Conservation (phyloP, 306 rosid genomes). For the Hippophae gyantsensis region DNA sequence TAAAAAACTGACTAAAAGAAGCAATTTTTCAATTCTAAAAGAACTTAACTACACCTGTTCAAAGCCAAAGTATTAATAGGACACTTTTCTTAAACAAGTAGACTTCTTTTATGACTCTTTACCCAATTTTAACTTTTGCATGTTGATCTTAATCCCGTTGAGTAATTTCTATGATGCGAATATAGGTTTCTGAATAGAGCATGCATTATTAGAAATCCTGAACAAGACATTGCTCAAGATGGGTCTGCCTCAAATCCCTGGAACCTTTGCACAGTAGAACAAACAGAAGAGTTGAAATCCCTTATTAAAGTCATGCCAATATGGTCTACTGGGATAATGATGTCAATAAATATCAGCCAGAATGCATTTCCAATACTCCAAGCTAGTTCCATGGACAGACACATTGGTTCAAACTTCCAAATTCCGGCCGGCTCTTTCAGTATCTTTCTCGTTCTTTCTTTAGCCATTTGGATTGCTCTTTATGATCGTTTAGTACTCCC, state of each 20-base stretch:
- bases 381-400: slow-evolving; percentile 57
- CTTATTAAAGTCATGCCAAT: slow-evolving; percentile 51
- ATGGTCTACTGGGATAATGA: slow-evolving; percentile 48
- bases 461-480: slow-evolving; percentile 33
- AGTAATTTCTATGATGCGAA: not conserved
- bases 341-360: slow-evolving; percentile 37
- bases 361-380: slow-evolving; percentile 49
- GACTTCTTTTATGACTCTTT: not conserved
- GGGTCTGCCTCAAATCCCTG: slow-evolving; percentile 48
- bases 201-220: slow-evolving; percentile 36
- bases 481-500: slow-evolving; percentile 49
- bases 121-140: too few species aligned
- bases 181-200: slow-evolving; percentile 56
- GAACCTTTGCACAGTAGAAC: slow-evolving; percentile 56
- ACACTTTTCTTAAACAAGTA: too few species aligned
- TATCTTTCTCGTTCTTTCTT: slow-evolving; percentile 31
- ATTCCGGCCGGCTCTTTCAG: slow-evolving; percentile 61
- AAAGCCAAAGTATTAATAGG: too few species aligned
- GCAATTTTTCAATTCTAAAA: too few species aligned
- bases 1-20: too few species aligned
- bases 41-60: too few species aligned
- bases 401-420: slow-evolving; percentile 33
- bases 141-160: too few species aligned
- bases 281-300: slow-evolving; percentile 63
- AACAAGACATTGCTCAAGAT: slow-evolving; percentile 29